phyloP scores from a whole-genome alignment of 2,329 filamentous ascomycete genomes.

The Cladosporium austrohemisphaericum region DNA sequence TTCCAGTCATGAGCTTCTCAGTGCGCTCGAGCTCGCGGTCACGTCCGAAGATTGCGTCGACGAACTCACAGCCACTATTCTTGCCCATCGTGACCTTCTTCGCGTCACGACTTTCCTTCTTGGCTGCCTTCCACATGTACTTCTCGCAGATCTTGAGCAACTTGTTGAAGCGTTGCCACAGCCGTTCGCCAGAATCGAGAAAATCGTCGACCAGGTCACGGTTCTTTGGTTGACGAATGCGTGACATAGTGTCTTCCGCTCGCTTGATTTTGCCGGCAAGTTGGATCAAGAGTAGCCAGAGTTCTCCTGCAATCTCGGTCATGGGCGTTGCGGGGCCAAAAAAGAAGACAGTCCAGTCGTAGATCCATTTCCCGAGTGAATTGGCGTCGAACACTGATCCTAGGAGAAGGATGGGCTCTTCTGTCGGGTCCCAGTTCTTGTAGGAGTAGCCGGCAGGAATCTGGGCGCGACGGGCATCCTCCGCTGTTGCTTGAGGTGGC shows the following conservation, averaged over 20 bases:
- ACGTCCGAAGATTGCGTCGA: conserved; percentile 89
- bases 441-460: conserved; percentile 89
- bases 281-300: conserved; percentile 94
- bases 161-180: conserved; percentile 79
- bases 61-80: conserved; percentile 90
- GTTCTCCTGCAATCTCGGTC: conserved; percentile 84
- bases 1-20: conserved; percentile 85
- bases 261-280: conserved; percentile 91
- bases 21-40: conserved; percentile 87
- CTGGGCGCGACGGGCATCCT: conserved; percentile 59
- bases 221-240: conserved; percentile 69
- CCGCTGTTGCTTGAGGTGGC: conserved; percentile 57
- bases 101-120: conserved; percentile 58
- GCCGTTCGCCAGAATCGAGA: conserved; percentile 78
- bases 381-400: conserved; percentile 97
- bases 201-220: conserved; percentile 85
- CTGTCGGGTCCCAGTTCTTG: conserved; percentile 96
- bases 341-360: conserved; percentile 96
- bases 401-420: conserved; percentile 88
- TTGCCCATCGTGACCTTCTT: conserved; percentile 76
- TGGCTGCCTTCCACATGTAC: conserved; percentile 89
- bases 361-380: conserved; percentile 98
- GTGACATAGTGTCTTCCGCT: conserved; percentile 71
- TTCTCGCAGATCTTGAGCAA: conserved; percentile 88
- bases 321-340: conserved; percentile 79